Percentiles rank a stretch among this genome's conserved stretches.
These are phyloP conservation scores for Pseudocercospora crystallina DNA, from an alignment of 2,329 filamentous ascomycete species.

Conservation along the genomic window DNA sequence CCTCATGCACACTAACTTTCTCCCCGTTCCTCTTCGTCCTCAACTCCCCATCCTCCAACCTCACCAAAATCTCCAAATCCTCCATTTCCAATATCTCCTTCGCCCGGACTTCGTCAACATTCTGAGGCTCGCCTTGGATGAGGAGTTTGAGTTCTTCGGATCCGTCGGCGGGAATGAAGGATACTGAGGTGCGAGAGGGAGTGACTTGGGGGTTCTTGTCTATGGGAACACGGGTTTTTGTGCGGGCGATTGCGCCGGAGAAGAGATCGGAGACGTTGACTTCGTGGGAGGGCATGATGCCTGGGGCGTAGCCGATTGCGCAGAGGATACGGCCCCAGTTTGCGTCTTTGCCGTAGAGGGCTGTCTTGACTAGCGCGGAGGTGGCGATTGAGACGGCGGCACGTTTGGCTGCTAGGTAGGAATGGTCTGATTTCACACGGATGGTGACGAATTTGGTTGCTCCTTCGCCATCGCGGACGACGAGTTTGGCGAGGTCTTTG, in stretches of 20 bases:
- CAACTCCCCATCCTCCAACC: slow-evolving; percentile 61
- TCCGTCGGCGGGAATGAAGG: slow-evolving; percentile 76
- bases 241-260: neutral
- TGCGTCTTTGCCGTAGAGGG: slow-evolving; percentile 92
- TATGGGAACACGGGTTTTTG: neutral
- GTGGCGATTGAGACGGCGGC: slow-evolving; percentile 86
- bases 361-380: slow-evolving; percentile 94
- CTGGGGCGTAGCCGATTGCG: slow-evolving; percentile 78
- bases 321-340: slow-evolving; percentile 98
- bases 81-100: slow-evolving; percentile 75
- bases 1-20: slow-evolving; percentile 43
- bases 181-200: slow-evolving; percentile 72
- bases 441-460: slow-evolving; percentile 98
- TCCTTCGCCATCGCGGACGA: slow-evolving; percentile 94
- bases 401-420: slow-evolving; percentile 59
- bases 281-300: slow-evolving; percentile 47
- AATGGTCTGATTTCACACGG: slow-evolving; percentile 55
- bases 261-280: slow-evolving; percentile 4
- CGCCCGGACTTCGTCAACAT: slow-evolving; percentile 73
- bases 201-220: slow-evolving; percentile 52
- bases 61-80: slow-evolving; percentile 76
- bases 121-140: slow-evolving; percentile 76
- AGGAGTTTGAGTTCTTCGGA: slow-evolving; percentile 73
- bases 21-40: neutral
- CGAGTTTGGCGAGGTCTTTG: slow-evolving; percentile 81